Evolutionary conservation across 495 filamentous ascomycete genomes (phyloP), one percentile per base, ranked within the genome.

Genomic region (Aspergillus hancockii): DNA sequence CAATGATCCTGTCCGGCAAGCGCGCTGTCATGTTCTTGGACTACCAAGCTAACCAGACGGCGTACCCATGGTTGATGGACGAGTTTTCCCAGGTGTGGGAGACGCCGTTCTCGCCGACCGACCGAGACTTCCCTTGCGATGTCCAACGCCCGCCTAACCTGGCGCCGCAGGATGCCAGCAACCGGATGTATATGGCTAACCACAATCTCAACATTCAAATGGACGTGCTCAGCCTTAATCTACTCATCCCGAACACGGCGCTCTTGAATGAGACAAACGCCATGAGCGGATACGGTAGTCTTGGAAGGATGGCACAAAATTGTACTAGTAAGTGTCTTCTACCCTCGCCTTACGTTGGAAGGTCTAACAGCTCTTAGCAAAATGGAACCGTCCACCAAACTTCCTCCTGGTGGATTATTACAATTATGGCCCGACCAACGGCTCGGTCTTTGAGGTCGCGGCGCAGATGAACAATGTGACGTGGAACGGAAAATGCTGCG

Each of bases 351-450:
- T 31, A 16, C 38, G 6, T 34, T 25, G 49, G 23, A 7, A 34
- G 56, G 38, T 50, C 55, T 68, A 62, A 68, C 62, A 55, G 13
- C 38, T 36, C 21, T 22, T 43, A 14, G 28, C 41, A 19, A 52
- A 76, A 22, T 96, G 90, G 89, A 78, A 78, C 21, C 83, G 88
- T 36, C 80, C 89, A 1, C 93, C 93, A 0, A 96, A 90, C 68
- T 89, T 96, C 64, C 79, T 98, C 8, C 83, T 97, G 25, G 91
- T 97, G 5, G 93, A 98, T 69, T 95, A 90, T 69, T 96, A 93
- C 73, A 89, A 95, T 64, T 72, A 73, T 52, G 91, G 90, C 52
- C 77, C 75, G 13, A 83, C 74, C 53, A 82, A 84, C 55, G 93
- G 93, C n/a, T 88, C 89, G 4, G 93, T 97, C 43, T 97, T 98